Evolutionary conservation across 2,329 filamentous ascomycete genomes (phyloP).

Genomic region (Cordyceps farinosa): DNA sequence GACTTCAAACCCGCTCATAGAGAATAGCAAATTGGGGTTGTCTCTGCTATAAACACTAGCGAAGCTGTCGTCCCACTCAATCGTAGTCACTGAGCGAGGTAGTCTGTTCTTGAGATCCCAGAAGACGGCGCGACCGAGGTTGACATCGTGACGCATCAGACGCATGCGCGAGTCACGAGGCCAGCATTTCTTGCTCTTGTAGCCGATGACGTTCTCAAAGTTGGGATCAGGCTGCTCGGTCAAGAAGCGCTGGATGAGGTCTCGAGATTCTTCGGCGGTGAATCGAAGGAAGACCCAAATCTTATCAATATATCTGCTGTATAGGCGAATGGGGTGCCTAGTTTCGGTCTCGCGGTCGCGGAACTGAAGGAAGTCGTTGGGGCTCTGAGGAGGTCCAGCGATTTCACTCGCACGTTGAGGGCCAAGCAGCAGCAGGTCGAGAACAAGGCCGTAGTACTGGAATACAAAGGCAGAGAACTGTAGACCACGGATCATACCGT

Average conservation of each 20-base stretch:
- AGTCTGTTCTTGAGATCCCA: slow-evolving; percentile 98
- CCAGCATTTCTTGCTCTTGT: slow-evolving; percentile 99
- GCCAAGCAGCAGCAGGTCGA: slow-evolving; percentile 87
- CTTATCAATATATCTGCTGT: slow-evolving; percentile 95
- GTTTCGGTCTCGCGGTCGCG: slow-evolving; percentile 88
- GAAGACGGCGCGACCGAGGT: slow-evolving; percentile 93
- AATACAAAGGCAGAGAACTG: slow-evolving; percentile 99
- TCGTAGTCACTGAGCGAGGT: slow-evolving; percentile 90
- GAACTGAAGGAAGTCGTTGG: slow-evolving; percentile 98
- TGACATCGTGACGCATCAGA: slow-evolving; percentile 97
- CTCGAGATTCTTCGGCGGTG: slow-evolving; percentile 86
- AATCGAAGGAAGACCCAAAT: slow-evolving; percentile 98
- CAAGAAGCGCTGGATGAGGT: slow-evolving; percentile 94
- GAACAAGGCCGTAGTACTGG: slow-evolving; percentile 95
- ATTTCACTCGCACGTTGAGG: slow-evolving; percentile 97
- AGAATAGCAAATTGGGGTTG: slow-evolving; percentile 94
- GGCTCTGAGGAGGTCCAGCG: slow-evolving; percentile 85
- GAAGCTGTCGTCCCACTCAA: slow-evolving; percentile 99
- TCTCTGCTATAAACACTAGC: slow-evolving; percentile 96
- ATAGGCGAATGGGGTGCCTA: slow-evolving; percentile 92
- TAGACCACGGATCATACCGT: slow-evolving; percentile 94
- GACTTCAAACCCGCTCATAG: slow-evolving; percentile 97
- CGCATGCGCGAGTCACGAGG: slow-evolving; percentile 96
- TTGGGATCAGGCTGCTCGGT: slow-evolving; percentile 98
- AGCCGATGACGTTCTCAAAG: slow-evolving; percentile 98